A percentile compares a stretch with the other conserved stretches of the same genome.
Conservation (phyloP, 2,329 filamentous ascomycete genomes). For the Colletotrichum sp. region DNA sequence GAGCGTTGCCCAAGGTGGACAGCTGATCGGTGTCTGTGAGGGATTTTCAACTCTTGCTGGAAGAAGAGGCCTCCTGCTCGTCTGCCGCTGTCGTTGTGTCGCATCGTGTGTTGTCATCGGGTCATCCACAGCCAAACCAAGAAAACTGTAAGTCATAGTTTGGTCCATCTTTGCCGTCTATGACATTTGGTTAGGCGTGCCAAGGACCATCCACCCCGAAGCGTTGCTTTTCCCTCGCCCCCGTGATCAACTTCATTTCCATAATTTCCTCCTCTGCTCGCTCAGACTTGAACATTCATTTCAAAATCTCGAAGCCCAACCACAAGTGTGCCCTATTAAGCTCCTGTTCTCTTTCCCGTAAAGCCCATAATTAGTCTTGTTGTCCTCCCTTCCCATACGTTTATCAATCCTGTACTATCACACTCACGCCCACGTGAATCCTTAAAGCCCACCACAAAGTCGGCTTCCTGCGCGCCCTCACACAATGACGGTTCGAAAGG, state of each 20-base stretch:
- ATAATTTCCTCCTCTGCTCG: background rate
- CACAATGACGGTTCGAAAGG: background rate
- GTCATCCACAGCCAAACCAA: background rate
- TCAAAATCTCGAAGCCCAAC: background rate
- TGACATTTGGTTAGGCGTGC: background rate
- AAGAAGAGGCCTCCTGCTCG: background rate
- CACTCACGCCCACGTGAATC: background rate
- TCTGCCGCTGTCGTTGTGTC: background rate
- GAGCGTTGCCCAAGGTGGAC: no score
- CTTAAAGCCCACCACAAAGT: background rate
- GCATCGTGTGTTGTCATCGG: background rate
- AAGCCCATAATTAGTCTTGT: background rate
- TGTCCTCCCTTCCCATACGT: background rate
- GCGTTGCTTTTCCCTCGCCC: background rate
- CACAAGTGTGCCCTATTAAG: background rate
- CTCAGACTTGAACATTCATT: background rate
- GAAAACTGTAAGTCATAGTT: background rate
- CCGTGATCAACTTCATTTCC: background rate
- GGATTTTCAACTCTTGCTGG: background rate
- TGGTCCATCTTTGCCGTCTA: background rate
- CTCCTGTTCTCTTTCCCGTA: background rate
- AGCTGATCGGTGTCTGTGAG: background rate
- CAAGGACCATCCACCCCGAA: background rate
- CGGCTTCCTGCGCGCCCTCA: background rate
- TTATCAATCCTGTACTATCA: background rate